Evolutionary conservation across 345 rosid species (phyloP), one percentile per base, ranked within the genome.

Genomic region (Raphanus raphanistrum): DNA sequence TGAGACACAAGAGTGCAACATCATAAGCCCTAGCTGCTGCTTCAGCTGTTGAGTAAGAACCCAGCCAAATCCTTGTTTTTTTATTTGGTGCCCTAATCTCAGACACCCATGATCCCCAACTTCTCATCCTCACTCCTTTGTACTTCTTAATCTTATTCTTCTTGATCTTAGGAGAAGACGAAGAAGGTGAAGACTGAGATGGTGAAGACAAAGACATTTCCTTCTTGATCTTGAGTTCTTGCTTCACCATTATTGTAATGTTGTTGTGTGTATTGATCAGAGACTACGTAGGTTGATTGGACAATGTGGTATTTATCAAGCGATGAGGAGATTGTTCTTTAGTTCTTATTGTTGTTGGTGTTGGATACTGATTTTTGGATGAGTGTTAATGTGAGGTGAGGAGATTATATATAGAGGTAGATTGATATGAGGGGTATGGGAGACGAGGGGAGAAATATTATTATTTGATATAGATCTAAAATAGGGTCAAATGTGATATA

Each of bases 31-130:
- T 85, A 8, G 99, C 99, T 35, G 99, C 99, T 41, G 96, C 98
- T 81, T 92, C 99, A 5, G 99, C 76, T 15, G 97, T 94, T 13
- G 98, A 92, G 78, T 94, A 92, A 73, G 99, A 94, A 5, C 99
- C 99, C 75, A 94, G 78, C 99, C 99, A 94, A 48, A 94, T 92
- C 81, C 99, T 86, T 60, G 97, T 88, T 45, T 94, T 94, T 58
- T 92, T 95, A 79, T 90, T 94, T 35, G 99, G 99, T 63, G 98
- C 97, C 71, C 98, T 87, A 48, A 94, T 94, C 76, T 94, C 98
- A 6, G 98, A 90, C 0, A 94, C 98, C 97, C 97, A 94, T 1
- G 98, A 94, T 0, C 98, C 98, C 98, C 98, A 94, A 12, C 92
- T 94, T 76, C 98, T 92, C 98, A 90, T 94, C 66, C 98, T 85